These are phyloP conservation scores for Colletotrichum spinosum DNA, from an alignment of 2,329 filamentous ascomycete species.

Conservation along the genomic window DNA sequence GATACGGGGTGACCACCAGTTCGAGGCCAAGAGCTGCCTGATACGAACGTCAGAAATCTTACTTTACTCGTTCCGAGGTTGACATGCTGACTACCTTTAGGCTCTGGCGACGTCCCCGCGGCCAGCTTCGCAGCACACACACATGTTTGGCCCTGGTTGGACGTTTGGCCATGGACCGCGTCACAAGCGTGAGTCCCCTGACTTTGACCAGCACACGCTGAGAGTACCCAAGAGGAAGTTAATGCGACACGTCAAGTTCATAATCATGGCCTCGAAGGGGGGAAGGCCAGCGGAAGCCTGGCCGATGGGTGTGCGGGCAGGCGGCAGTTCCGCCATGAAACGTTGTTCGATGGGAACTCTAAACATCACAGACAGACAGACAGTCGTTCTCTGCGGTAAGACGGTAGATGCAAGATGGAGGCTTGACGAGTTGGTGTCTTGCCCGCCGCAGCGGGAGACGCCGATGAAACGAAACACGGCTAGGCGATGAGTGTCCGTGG, in stretches of 20 bases:
- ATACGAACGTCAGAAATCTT: not conserved
- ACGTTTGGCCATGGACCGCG: too few relatives aligned
- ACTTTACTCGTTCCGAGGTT: not conserved
- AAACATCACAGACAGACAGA: not conserved
- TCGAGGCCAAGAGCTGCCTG: constrained; percentile 2
- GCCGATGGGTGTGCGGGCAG: not conserved
- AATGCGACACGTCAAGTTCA: too few relatives aligned
- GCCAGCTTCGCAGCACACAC: not conserved
- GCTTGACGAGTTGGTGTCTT: constrained; percentile 24
- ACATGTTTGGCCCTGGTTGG: not conserved
- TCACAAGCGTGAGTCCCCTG: too few relatives aligned
- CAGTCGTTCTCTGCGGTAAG: constrained; percentile 25
- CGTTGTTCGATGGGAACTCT: constrained; percentile 14
- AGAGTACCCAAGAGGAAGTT: too few relatives aligned
- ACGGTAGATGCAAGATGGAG: constrained; percentile 16
- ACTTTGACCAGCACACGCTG: too few relatives aligned
- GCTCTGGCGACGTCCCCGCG: not conserved
- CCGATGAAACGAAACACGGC: constrained; percentile 28
- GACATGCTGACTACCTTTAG: not conserved
- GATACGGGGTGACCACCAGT: constrained; percentile 21
- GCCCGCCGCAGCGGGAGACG: constrained; percentile 18
- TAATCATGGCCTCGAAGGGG: not conserved
- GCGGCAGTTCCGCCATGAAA: constrained; percentile 25
- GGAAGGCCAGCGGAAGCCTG: constrained; percentile 5
- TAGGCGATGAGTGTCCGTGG: constrained; percentile 11